Percentiles rank a stretch among this genome's conserved stretches.
These are phyloP conservation scores for Fremontodendron californicum DNA, from an alignment of 345 rosid species.

Conservation along the genomic window DNA sequence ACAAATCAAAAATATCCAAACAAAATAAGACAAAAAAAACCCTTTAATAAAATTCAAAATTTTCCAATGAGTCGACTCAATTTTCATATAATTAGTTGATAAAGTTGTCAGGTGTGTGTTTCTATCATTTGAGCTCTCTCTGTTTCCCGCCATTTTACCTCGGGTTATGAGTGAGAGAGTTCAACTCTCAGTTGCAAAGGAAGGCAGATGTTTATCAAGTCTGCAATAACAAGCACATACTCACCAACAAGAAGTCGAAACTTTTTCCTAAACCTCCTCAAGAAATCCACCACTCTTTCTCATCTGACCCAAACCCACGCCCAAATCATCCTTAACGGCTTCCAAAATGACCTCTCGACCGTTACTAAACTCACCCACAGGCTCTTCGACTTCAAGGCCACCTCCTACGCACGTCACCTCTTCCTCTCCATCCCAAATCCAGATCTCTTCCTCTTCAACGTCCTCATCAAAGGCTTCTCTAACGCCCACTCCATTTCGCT, in stretches of 20 bases:
- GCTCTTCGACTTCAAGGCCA: conserved; percentile 46
- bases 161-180: neutral
- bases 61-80: too few relatives aligned
- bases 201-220: conserved; percentile 6
- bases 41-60: too few relatives aligned
- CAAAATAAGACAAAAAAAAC: too few relatives aligned
- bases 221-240: conserved; percentile 1
- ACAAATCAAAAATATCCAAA: too few relatives aligned
- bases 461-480: conserved; percentile 54
- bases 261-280: conserved; percentile 42
- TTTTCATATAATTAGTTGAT: too few relatives aligned
- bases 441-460: conserved; percentile 69
- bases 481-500: conserved; percentile 34
- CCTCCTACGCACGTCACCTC: conserved; percentile 39
- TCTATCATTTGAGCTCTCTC: too few relatives aligned
- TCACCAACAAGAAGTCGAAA: conserved; percentile 17
- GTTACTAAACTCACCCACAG: conserved; percentile 56
- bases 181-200: neutral
- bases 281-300: conserved; percentile 33
- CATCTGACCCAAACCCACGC: conserved; percentile 54
- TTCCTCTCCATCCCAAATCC: conserved; percentile 49
- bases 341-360: conserved; percentile 37
- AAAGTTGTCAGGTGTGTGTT: too few relatives aligned
- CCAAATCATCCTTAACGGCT: conserved; percentile 43
- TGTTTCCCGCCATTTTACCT: neutral